These are phyloP conservation scores for Tetrapyrgos nigripes DNA, from an alignment of 1,284 basidiomycete species.

Conservation along the genomic window DNA sequence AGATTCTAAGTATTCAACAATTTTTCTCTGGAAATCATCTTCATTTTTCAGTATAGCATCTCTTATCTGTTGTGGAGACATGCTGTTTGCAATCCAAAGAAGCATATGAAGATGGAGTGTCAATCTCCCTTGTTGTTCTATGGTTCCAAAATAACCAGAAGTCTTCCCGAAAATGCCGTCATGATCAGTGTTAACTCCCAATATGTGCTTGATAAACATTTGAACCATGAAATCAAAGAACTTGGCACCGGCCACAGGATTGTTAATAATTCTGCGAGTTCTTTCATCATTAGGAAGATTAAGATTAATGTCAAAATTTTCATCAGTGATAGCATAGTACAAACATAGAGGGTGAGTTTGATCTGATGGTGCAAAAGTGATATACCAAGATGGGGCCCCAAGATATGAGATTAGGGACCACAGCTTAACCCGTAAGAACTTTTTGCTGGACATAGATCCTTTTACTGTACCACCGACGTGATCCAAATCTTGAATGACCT, in stretches of 20 bases:
- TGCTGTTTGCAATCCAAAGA: slow-evolving; percentile 33
- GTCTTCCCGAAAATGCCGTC: slow-evolving; percentile 31
- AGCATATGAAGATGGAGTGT: slow-evolving; percentile 39
- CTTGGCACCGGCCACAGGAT: slow-evolving; percentile 20
- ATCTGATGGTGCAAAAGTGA: slow-evolving; percentile 33
- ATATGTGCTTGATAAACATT: slow-evolving; percentile 12
- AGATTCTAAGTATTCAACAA: slow-evolving; percentile 22
- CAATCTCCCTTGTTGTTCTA: slow-evolving; percentile 39
- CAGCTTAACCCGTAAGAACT: slow-evolving; percentile 43
- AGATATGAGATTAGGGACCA: slow-evolving; percentile 37
- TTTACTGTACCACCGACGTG: slow-evolving; percentile 36
- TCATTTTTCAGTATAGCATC: slow-evolving; percentile 23
- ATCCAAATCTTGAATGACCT: slow-evolving; percentile 41
- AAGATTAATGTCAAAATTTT: slow-evolving; percentile 8
- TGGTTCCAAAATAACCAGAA: slow-evolving; percentile 39
- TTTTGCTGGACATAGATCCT: too few species aligned
- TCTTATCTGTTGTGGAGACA: slow-evolving; percentile 32
- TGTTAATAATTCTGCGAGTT: slow-evolving; percentile 17
- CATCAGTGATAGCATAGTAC: slow-evolving; percentile 27
- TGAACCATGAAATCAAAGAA: slow-evolving; percentile 19
- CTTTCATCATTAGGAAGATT: neutral
- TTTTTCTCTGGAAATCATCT: slow-evolving; percentile 17
- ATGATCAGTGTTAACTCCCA: slow-evolving; percentile 6
- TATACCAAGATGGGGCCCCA: slow-evolving; percentile 34
- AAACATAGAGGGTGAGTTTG: slow-evolving; percentile 29